Base-by-base conservation (phyloP, 495 filamentous ascomycete species). In the Aspergillus ostianus region DNA sequence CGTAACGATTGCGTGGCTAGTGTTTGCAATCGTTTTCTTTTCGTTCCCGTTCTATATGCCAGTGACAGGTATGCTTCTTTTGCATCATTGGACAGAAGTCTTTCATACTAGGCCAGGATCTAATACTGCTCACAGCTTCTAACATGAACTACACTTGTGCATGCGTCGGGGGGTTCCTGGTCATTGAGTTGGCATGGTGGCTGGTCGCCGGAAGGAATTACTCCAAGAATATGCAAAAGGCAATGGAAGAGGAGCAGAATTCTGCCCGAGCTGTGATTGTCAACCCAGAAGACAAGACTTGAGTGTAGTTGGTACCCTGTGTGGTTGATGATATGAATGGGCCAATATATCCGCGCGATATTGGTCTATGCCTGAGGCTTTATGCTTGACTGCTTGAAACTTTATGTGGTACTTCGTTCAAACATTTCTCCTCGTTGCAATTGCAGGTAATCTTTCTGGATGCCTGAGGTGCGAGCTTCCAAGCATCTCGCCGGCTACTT, bases 61-160 rank as follows among this genome's bases (percentile, higher is more conserved):
- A 0, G 82, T 77, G 2, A 70, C 64, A 5, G 58, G 67, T 73
- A 55, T 47, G 69, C 67, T 53, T 32, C 20, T 5, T 49, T 30
- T 12, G 13, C 15, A 23, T 26, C 53, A 57, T 32, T 27, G 36
- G 36, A 41, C 36, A 5, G 36, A 2, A 13, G 0, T 29, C 23
- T 29, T 52, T 6, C 27, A 1, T 26, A 23, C 20, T 51, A 5
- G 41, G 4, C 17, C 26, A 17, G 7, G 50, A 20, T 44, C 47
- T 32, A 10, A 27, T 26, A n/a, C 21, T 9, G 55, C 32, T 2
- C 23, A 70, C 70, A 47, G 78, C 70, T 7, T 72, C 75, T 9
- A 82, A 80, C n/a, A 90, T 91, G 87, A 90, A 90, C 56, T 90
- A 88, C 63, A 87, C 86, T 2, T 83, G 79, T 51, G 82, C 86